Evolutionary conservation across 2,329 filamentous ascomycete genomes (phyloP).

Genomic region (Thermothelomyces thermophilus): DNA sequence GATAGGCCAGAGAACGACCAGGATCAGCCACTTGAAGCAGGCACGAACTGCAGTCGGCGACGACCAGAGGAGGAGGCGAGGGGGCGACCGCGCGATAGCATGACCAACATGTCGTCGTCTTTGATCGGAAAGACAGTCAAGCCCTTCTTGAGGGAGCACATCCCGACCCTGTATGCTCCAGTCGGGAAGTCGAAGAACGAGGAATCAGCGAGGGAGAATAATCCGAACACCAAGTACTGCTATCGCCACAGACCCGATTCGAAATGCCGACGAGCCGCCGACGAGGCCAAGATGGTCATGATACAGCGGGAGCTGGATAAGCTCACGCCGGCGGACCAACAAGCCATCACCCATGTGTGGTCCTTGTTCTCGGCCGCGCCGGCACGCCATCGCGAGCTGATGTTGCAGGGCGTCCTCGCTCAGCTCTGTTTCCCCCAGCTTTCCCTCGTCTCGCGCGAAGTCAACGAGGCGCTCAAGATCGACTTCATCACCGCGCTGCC

Average conservation of each 20-base stretch:
- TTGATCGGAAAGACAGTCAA: conserved; percentile 72
- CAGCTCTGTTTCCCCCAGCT: conserved; percentile 98
- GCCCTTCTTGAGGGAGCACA: conserved; percentile 85
- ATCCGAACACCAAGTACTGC: conserved; percentile 83
- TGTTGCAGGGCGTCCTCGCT: conserved; percentile 91
- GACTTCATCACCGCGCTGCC: conserved; percentile 89
- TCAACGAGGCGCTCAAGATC: conserved; percentile 93
- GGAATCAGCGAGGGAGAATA: conserved; percentile 38
- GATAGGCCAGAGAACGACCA: conserved; percentile 2
- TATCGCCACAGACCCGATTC: conserved; percentile 92
- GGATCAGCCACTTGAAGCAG: conserved; percentile 5
- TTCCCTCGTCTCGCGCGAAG: conserved; percentile 82
- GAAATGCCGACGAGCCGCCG: conserved; percentile 85
- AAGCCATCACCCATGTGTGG: conserved; percentile 96
- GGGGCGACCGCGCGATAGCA: conserved; percentile 31
- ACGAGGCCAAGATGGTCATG: conserved; percentile 93
- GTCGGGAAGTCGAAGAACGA: conserved; percentile 53
- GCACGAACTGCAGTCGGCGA: conserved; percentile 42
- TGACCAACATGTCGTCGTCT: conserved; percentile 55
- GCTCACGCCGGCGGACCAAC: conserved; percentile 56
- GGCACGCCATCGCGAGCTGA: conserved; percentile 86
- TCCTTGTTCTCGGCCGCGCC: conserved; percentile 94
- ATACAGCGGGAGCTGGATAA: conserved; percentile 57
- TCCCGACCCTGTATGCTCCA: conserved; percentile 81
- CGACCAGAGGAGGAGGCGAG: conserved; percentile 44